These are phyloP conservation scores for Nidula niveotomentosa DNA, from an alignment of 1,284 basidiomycete genomes.

Conservation along the genomic window DNA sequence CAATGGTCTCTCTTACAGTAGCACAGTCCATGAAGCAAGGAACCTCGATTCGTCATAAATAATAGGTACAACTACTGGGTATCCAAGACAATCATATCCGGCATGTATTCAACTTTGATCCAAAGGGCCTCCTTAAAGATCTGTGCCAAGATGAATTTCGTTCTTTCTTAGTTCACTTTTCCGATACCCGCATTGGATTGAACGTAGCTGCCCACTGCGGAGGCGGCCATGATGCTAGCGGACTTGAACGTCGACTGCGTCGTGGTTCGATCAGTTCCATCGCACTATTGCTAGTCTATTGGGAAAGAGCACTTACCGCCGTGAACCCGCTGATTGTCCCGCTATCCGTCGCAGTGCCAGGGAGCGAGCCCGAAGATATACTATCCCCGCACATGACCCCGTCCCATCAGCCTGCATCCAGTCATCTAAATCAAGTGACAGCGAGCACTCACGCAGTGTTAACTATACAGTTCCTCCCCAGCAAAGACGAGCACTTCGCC, in stretches of 20 bases:
- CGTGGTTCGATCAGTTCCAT: not conserved
- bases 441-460: slow-evolving; percentile 10
- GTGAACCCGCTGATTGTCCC: slow-evolving; percentile 17
- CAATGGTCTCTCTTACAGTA: too few species aligned
- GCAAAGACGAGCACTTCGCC: slow-evolving; percentile 11
- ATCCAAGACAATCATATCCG: too few species aligned
- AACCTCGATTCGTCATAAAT: too few species aligned
- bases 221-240: slow-evolving; percentile 13
- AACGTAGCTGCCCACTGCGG: slow-evolving; percentile 14
- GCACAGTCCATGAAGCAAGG: too few species aligned
- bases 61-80: too few species aligned
- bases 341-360: slow-evolving; percentile 12
- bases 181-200: slow-evolving; percentile 20
- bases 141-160: slow-evolving; percentile 1
- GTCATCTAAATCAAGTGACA: too few species aligned
- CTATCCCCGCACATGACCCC: not conserved
- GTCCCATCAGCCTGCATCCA: too few species aligned
- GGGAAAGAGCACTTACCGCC: slow-evolving; percentile 7
- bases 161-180: slow-evolving; percentile 15
- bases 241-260: slow-evolving; percentile 11
- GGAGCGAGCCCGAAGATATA: slow-evolving; percentile 8
- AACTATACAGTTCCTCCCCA: slow-evolving; percentile 15
- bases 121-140: too few species aligned
- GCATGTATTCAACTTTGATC: too few species aligned
- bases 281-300: not conserved